Percentiles rank a stretch among this genome's conserved stretches.
phyloP scores from a whole-genome alignment of 257 asterid species.

The Nicotiana knightiana region DNA sequence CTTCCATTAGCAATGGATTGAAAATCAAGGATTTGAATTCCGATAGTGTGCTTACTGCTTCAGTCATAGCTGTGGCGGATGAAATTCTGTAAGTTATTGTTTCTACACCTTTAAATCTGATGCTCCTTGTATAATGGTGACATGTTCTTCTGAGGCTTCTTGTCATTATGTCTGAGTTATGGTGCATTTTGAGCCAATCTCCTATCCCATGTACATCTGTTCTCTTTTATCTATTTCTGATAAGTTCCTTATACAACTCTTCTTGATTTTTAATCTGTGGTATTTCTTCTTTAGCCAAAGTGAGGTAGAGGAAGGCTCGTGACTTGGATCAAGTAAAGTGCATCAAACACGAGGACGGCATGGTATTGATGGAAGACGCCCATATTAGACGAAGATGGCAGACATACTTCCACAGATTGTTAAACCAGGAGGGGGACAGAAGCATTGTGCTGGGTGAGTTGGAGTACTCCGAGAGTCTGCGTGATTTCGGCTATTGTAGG shows the following conservation, averaged over 20 bases:
- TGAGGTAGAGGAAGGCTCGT: too few species aligned
- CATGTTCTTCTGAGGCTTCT: neutral
- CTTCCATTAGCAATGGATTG: conserved; percentile 50
- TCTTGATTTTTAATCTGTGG: neutral
- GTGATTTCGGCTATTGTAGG: too few species aligned
- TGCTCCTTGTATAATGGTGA: neutral
- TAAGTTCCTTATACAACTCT: neutral
- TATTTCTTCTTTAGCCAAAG: neutral
- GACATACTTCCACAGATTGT: too few species aligned
- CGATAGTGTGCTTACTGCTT: conserved; percentile 49
- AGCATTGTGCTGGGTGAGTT: too few species aligned
- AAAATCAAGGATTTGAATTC: conserved; percentile 29
- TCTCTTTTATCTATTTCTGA: neutral
- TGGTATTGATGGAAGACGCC: too few species aligned
- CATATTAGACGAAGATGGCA: too few species aligned
- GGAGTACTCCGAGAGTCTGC: too few species aligned
- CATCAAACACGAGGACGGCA: too few species aligned
- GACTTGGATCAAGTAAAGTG: too few species aligned
- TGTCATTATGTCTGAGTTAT: neutral
- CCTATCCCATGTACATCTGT: too few species aligned
- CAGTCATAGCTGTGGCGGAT: conserved; percentile 80
- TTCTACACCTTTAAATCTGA: neutral
- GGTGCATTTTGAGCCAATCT: neutral
- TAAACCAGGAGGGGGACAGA: too few species aligned
- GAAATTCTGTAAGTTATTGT: conserved; percentile 75